phyloP scores from a whole-genome alignment of 163 green algal genomes.

The Volvox carteri region DNA sequence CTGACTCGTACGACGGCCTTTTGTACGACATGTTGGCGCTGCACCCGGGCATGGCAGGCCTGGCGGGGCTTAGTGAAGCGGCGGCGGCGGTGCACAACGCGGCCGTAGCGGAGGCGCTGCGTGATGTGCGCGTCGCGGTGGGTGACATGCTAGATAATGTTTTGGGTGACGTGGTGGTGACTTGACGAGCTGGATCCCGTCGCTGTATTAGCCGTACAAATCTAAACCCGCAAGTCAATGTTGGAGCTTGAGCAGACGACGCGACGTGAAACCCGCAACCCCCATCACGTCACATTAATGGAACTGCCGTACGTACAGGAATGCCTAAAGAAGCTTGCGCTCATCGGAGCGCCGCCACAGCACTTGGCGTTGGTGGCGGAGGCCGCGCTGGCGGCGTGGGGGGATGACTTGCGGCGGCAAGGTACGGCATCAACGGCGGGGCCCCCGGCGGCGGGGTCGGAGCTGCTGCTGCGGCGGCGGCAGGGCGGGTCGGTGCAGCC shows the following conservation, averaged over 20 bases:
- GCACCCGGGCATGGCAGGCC: slow-evolving; percentile 18
- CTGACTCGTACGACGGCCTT: slow-evolving; percentile 36
- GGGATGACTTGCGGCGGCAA: neutral
- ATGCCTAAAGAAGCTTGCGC: slow-evolving; percentile 56
- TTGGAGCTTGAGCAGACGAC: no score
- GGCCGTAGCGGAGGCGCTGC: slow-evolving; percentile 58
- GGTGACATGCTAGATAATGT: no score
- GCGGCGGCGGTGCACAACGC: slow-evolving; percentile 62
- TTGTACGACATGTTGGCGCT: slow-evolving; percentile 50
- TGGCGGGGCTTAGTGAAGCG: slow-evolving; percentile 12
- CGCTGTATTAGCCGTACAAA: no score
- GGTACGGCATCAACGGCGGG: neutral
- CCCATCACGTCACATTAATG: no score
- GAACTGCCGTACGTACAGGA: no score
- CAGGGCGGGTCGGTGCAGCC: neutral
- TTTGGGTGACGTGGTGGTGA: no score
- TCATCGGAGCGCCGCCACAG: slow-evolving; percentile 51
- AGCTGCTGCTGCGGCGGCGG: neutral
- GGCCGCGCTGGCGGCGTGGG: slow-evolving; percentile 53
- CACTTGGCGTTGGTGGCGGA: slow-evolving; percentile 60
- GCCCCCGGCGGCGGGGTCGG: slow-evolving; percentile 17
- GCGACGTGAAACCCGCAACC: no score
- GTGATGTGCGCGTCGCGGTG: slow-evolving; percentile 47
- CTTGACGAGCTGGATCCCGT: no score
- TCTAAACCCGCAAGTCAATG: no score